phyloP scores from a whole-genome alignment of 2,329 filamentous ascomycete species.

The Cladosporium sp. region DNA sequence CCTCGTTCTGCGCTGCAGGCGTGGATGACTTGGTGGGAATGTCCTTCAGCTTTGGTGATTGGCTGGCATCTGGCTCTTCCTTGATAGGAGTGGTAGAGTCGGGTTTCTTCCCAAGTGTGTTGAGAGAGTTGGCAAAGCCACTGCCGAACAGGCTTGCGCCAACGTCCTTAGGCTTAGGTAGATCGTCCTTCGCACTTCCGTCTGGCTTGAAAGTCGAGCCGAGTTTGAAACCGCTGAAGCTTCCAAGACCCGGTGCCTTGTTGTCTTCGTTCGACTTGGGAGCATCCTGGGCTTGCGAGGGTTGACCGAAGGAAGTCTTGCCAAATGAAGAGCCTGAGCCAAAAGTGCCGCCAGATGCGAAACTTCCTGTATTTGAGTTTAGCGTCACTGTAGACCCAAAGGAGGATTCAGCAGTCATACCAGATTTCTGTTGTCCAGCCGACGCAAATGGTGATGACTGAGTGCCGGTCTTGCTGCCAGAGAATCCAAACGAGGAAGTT shows the following conservation, averaged over 20 bases:
- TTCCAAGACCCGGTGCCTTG: constrained; percentile 28
- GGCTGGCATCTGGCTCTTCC: constrained; percentile 32
- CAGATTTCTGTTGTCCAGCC: constrained; percentile 14
- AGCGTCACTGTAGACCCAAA: constrained; percentile 41
- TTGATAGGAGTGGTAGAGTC: constrained; percentile 36
- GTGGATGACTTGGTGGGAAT: constrained; percentile 36
- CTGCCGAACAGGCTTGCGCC: constrained; percentile 30
- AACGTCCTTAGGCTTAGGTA: constrained; percentile 43
- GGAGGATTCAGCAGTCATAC: constrained; percentile 14
- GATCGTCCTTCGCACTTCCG: constrained; percentile 56
- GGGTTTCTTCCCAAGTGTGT: constrained; percentile 15
- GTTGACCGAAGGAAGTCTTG: constrained; percentile 27
- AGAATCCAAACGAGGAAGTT: constrained; percentile 1
- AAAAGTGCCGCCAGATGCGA: constrained; percentile 30
- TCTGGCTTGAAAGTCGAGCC: constrained; percentile 65
- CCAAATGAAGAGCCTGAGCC: constrained; percentile 27
- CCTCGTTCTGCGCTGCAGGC: constrained; percentile 21
- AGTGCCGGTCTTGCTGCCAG: constrained; percentile 13
- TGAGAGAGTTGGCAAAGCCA: constrained; percentile 28
- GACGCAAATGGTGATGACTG: constrained; percentile 20
- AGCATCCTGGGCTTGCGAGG: constrained; percentile 27
- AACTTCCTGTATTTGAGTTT: constrained; percentile 30
- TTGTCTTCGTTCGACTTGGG: constrained; percentile 2
- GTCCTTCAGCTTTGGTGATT: constrained; percentile 29
- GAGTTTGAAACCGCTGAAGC: constrained; percentile 57